Percentiles rank a stretch among this genome's conserved stretches.
Conservation (phyloP, 1,284 basidiomycete genomes). For the Leccinum subatratum region DNA sequence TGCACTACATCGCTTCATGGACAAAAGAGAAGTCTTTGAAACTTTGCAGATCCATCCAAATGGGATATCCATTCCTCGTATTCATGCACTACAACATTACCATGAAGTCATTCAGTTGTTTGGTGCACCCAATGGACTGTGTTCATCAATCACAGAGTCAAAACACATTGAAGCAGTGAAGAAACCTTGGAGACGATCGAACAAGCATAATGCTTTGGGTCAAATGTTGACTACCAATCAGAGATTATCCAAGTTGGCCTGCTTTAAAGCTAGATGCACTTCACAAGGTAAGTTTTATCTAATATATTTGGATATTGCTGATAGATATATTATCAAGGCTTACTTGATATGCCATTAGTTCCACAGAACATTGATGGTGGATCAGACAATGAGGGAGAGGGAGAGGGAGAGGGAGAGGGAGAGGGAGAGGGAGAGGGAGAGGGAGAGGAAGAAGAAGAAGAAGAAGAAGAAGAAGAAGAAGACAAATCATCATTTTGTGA, state of each 20-base stretch:
- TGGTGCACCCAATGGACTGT: not conserved
- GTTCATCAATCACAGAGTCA: not conserved
- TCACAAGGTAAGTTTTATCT: not conserved
- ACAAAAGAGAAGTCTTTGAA: not conserved
- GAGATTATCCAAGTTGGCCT: not conserved
- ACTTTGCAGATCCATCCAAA: not conserved
- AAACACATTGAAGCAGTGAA: not conserved
- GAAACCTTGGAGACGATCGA: not conserved
- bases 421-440: not conserved
- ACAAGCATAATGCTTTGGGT: not conserved
- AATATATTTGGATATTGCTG: not conserved
- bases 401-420: not conserved
- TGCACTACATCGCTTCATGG: not conserved
- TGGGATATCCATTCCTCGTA: not conserved
- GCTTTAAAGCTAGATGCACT: not conserved
- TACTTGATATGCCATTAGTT: not conserved
- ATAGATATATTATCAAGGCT: not conserved
- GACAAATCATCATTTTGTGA: not conserved
- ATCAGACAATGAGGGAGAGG: not conserved
- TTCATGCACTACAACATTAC: not conserved
- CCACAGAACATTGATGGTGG: not conserved
- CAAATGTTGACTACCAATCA: constrained; percentile 1
- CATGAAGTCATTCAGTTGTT: not conserved
- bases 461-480: not conserved
- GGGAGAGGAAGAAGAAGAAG: not conserved